A percentile compares a stretch with the other conserved stretches of the same genome.
phyloP scores from a whole-genome alignment of 768 basidiomycete species.

The Leccinellum luteum region DNA sequence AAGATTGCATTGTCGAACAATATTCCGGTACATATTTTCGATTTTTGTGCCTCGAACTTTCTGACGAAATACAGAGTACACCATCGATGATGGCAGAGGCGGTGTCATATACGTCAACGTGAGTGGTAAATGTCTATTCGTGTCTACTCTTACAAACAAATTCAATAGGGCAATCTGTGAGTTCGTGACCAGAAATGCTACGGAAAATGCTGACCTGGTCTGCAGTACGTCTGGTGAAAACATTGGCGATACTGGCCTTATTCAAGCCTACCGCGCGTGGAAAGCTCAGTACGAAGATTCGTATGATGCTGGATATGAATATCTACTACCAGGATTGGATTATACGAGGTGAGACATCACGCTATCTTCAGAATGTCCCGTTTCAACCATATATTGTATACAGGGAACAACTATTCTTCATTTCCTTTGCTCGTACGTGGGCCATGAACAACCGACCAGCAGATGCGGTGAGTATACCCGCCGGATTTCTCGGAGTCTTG shows the following conservation, averaged over 20 bases:
- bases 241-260: conserved; percentile 81
- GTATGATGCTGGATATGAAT: conserved; percentile 57
- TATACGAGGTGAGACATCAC: conserved; percentile 56
- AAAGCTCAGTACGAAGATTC: conserved; percentile 68
- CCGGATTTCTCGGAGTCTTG: background rate
- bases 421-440: conserved; percentile 88
- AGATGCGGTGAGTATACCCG: conserved; percentile 15
- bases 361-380: background rate
- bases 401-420: conserved; percentile 93
- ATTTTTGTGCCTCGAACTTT: background rate
- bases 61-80: conserved; percentile 53
- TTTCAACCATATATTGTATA: background rate
- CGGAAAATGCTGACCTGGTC: background rate
- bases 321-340: conserved; percentile 76
- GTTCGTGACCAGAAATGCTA: conserved; percentile 19
- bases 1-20: conserved; percentile 88
- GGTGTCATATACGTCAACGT: conserved; percentile 84
- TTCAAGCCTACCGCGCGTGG: conserved; percentile 93
- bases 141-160: background rate
- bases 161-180: conserved; percentile 68
- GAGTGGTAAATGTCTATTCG: conserved; percentile 18
- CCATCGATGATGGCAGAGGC: conserved; percentile 82
- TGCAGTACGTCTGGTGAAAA: conserved; percentile 87
- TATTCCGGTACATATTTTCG: conserved; percentile 64
- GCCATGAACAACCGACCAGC: conserved; percentile 76